These are phyloP conservation scores for Selaginella tamariscina DNA, from an alignment of 75 land plant genomes.

Conservation along the genomic window DNA sequence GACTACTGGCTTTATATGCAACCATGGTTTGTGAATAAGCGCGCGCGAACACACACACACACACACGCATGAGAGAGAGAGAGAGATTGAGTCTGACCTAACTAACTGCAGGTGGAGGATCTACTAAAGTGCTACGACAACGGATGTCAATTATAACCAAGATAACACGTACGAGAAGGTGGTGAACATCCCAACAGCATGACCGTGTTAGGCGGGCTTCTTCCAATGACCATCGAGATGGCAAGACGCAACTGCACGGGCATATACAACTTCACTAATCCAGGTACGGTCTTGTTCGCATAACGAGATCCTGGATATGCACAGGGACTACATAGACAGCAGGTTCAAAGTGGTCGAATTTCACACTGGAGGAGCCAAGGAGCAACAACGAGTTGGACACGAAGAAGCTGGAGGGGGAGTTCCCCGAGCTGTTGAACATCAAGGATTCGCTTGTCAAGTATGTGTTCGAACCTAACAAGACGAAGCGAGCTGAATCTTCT, in stretches of 20 bases:
- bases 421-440: conserved; percentile 48
- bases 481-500: no score
- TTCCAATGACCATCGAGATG: background rate
- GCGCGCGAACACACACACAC: no score
- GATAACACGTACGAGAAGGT: conserved; percentile 3
- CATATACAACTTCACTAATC: conserved; percentile 29
- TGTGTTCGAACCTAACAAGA: conserved; percentile 51
- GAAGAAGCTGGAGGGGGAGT: conserved; percentile 42
- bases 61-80: no score
- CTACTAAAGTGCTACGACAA: conserved; percentile 4
- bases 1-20: no score
- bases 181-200: conserved; percentile 11
- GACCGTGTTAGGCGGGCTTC: conserved; percentile 5
- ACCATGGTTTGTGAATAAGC: no score
- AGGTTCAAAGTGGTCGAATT: conserved; percentile 44
- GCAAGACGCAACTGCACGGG: conserved; percentile 15
- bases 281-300: conserved; percentile 52
- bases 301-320: conserved; percentile 66
- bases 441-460: conserved; percentile 48
- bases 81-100: no score
- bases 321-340: conserved; percentile 46
- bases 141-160: background rate
- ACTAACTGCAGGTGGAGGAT: conserved; percentile 14
- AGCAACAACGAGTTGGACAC: conserved; percentile 65
- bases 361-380: conserved; percentile 52